Conservation (phyloP, 148 eudicot genomes). For the Chenopodium quinoa region DNA sequence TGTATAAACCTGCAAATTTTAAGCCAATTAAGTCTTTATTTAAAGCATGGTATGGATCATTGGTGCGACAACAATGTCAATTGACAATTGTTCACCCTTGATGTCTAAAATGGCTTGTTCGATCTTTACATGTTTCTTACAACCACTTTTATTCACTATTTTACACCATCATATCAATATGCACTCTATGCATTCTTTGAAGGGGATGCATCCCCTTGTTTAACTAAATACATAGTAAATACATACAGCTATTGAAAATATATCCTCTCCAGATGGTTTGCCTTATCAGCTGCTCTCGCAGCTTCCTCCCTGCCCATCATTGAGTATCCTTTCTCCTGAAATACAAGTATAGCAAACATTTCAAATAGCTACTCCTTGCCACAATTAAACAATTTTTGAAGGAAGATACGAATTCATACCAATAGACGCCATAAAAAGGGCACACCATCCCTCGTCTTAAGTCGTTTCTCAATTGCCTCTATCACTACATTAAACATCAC, state of each 20-base stretch:
- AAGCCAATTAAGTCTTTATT: neutral
- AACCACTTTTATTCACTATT: neutral
- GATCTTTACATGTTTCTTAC: neutral
- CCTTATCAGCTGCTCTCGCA: conserved; percentile 42
- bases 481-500: conserved; percentile 36
- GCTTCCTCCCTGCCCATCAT: conserved; percentile 60
- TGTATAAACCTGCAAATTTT: neutral
- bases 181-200: neutral
- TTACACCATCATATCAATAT: neutral
- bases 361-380: neutral
- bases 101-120: neutral
- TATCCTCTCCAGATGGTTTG: conserved; percentile 48
- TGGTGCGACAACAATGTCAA: neutral
- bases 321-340: conserved; percentile 66
- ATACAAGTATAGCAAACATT: neutral
- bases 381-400: neutral
- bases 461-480: conserved; percentile 48
- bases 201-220: neutral
- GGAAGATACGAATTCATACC: conserved; percentile 36
- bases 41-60: no score
- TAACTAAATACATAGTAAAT: neutral
- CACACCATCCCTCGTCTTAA: conserved; percentile 53
- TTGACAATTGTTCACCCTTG: neutral
- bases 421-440: conserved; percentile 83
- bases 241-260: conserved; percentile 32